A percentile compares a stretch with the other conserved stretches of the same genome.
Evolutionary conservation across 305 asterid genomes (phyloP).

Genomic region (Ilex paraguariensis): DNA sequence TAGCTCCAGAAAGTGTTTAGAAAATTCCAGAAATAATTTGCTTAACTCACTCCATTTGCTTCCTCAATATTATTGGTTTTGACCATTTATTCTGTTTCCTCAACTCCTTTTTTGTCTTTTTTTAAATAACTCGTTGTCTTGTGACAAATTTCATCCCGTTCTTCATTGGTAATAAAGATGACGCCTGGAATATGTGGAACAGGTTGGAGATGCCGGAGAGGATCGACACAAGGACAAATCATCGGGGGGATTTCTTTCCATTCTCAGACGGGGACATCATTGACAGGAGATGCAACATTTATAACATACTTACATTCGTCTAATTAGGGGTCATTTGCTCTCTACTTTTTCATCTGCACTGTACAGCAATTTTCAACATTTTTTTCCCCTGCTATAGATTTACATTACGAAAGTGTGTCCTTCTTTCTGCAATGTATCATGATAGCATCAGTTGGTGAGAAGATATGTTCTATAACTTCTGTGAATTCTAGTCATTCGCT

Average conservation of each 20-base stretch:
- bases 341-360: conserved; percentile 2
- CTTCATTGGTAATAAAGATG: not conserved
- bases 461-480: too few relatives aligned
- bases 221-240: conserved; percentile 74
- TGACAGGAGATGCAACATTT: conserved; percentile 5
- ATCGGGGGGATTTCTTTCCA: conserved; percentile 70
- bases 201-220: conserved; percentile 60
- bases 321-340: not conserved
- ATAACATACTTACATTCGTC: not conserved
- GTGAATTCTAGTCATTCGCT: too few relatives aligned
- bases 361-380: conserved; percentile 8
- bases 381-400: too few relatives aligned
- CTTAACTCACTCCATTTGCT: too few relatives aligned
- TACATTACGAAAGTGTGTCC: too few relatives aligned
- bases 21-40: too few relatives aligned
- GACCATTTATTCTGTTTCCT: not conserved
- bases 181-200: conserved; percentile 16
- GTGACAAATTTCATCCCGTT: conserved; percentile 1
- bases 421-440: too few relatives aligned
- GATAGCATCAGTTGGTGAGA: too few relatives aligned
- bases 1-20: too few relatives aligned
- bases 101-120: not conserved
- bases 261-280: conserved; percentile 58
- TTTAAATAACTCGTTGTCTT: not conserved
- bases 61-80: too few relatives aligned